Percentiles rank a stretch among this genome's conserved stretches.
Conservation (phyloP, 805 yeast species). For the Monosporozyma solicola region DNA sequence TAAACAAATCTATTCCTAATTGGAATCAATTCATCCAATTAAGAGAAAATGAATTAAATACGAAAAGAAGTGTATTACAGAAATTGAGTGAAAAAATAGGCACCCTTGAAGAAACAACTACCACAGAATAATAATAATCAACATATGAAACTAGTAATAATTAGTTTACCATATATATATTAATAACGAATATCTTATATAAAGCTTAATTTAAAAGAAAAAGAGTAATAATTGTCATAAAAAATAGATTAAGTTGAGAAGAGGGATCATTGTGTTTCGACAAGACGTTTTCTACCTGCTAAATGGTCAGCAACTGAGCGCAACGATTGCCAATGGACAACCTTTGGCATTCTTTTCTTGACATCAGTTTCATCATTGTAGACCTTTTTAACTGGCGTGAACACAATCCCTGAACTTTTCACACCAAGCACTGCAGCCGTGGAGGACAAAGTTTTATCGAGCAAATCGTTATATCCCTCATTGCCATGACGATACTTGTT, state of each 20-base stretch:
- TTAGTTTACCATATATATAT: not conserved
- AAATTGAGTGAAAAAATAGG: conserved; percentile 9
- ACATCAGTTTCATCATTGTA: conserved; percentile 85
- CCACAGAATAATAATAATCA: not conserved
- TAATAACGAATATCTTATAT: not conserved
- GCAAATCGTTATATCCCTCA: conserved; percentile 17
- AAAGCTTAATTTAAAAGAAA: not conserved
- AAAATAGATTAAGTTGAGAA: not conserved
- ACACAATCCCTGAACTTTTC: conserved; percentile 63
- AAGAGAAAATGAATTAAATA: conserved; percentile 19
- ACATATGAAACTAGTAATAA: not conserved
- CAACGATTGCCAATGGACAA: conserved; percentile 69
- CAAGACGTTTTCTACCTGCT: conserved; percentile 53
- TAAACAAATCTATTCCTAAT: conserved; percentile 21
- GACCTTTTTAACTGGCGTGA: conserved; percentile 62
- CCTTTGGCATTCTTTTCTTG: conserved; percentile 76
- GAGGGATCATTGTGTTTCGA: conserved; percentile 1
- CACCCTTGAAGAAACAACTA: not conserved
- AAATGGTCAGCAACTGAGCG: conserved; percentile 76
- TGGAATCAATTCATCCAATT: conserved; percentile 22
- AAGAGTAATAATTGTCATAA: not conserved
- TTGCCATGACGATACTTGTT: conserved; percentile 24
- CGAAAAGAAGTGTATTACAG: conserved; percentile 15
- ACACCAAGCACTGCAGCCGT: conserved; percentile 83
- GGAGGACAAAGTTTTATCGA: conserved; percentile 29